Evolutionary conservation across 1,139 yeast genomes (phyloP).

Genomic region (Candida freyschussii): DNA sequence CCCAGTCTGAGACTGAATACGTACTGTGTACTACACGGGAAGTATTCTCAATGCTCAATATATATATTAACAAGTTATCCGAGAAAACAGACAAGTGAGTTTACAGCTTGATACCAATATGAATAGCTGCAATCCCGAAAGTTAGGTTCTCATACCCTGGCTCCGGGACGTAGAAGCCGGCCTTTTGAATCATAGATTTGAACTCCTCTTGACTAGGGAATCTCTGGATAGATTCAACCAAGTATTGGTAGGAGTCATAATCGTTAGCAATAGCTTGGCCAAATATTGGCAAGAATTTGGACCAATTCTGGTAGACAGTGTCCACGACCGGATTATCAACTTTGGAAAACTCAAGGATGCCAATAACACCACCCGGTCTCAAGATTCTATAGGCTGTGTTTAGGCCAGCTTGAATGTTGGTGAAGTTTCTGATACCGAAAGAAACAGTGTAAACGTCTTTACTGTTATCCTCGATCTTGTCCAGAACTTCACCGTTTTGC

Average conservation of each 20-base stretch:
- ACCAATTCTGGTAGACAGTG: constrained; percentile 77
- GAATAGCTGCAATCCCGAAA: constrained; percentile 96
- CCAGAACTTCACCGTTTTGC: constrained; percentile 91
- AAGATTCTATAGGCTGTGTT: constrained; percentile 91
- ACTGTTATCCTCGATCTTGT: constrained; percentile 75
- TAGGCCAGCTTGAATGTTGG: constrained; percentile 89
- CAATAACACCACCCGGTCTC: constrained; percentile 98
- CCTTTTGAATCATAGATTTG: constrained; percentile 86
- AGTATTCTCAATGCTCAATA: no score
- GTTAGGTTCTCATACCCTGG: constrained; percentile 91
- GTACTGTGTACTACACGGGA: no score
- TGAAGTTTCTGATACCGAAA: constrained; percentile 95
- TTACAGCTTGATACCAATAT: constrained; percentile 82
- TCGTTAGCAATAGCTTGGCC: constrained; percentile 95
- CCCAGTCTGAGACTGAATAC: no score
- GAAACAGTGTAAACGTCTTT: constrained; percentile 96
- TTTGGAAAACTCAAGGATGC: constrained; percentile 91
- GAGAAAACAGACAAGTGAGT: constrained; percentile 1
- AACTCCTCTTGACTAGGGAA: constrained; percentile 93
- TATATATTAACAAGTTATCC: no score
- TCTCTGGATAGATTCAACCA: constrained; percentile 87
- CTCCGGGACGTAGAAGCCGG: constrained; percentile 89
- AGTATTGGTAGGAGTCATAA: constrained; percentile 89
- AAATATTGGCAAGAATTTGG: constrained; percentile 84
- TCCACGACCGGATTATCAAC: constrained; percentile 79